These are phyloP conservation scores for Hordeum pubiflorum DNA, from an alignment of 202 grass and related monocot species.

Conservation along the genomic window DNA sequence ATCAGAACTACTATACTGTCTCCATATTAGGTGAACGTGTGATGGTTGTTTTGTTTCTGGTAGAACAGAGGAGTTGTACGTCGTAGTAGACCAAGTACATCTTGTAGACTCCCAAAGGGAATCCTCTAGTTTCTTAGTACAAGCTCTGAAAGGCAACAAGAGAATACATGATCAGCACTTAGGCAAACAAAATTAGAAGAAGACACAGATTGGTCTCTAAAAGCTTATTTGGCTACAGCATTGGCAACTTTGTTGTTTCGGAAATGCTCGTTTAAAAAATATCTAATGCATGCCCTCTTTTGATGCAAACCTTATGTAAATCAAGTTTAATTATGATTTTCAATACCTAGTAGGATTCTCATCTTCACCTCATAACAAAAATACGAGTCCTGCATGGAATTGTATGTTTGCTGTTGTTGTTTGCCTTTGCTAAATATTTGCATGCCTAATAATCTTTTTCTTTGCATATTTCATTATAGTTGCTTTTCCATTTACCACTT, in stretches of 20 bases:
- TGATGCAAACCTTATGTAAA: conserved; percentile 6
- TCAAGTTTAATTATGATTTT: not conserved
- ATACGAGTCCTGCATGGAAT: not conserved
- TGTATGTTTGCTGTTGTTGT: not conserved
- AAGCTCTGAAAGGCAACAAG: not conserved
- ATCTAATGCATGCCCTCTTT: not conserved
- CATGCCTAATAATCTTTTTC: not conserved
- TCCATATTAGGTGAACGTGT: conserved; percentile 7
- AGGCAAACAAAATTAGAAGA: not conserved
- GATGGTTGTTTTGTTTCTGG: not conserved
- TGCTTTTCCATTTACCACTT: not conserved
- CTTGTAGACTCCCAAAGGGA: not conserved
- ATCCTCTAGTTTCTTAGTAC: not conserved
- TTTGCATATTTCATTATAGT: not conserved
- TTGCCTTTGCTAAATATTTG: not conserved
- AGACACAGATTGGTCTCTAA: not conserved
- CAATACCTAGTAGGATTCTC: not conserved
- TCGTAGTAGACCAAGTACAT: not conserved
- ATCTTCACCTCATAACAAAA: not conserved
- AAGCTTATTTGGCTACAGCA: not conserved
- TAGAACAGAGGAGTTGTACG: not conserved
- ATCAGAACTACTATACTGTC: not conserved
- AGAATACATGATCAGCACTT: not conserved
- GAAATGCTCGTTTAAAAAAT: not conserved
- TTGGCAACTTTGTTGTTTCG: not conserved